Base-by-base conservation (phyloP, 1,284 basidiomycete genomes). In the Heterobasidion annosum region DNA sequence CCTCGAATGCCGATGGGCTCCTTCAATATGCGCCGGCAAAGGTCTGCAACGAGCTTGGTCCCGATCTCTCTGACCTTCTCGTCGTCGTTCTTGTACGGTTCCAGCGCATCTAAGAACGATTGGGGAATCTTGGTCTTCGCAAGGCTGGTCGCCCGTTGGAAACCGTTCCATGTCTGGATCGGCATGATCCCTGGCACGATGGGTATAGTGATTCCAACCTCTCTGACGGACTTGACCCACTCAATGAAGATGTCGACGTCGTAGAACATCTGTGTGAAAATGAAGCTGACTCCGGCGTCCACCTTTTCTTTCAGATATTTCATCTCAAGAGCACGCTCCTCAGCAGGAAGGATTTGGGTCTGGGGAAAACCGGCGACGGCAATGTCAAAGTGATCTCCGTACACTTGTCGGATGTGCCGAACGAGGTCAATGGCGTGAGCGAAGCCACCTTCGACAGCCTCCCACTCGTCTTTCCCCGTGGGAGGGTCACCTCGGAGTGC, bases 151-250 rank as follows among this genome's bases (percentile, higher is more conserved):
- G 95, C 93, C 54, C 93, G 91, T 69, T 88, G 80, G 73, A 98
- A 98, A 32, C 94, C 95, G 62, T 95, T 94, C 88, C 93, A 98
- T 40, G 93, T 98, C 71, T 99, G 96, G 60, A 99, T 95, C 5
- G 96, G 96, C 72, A 94, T 95, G 64, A 99, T 91, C 43, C 93
- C 93, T 19, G 97, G 97, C 6, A 99, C 85, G 66, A 99, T 94
- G 15, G 97, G 96, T 25, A 96, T 79, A 0, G 84, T 92, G 69
- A 99, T 97, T 8, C 96, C 93, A 7, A 86, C 88, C 9, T 75
- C 85, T 55, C 93, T 81, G 34, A 94, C 85, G 44, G 83, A 78
- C 62, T 83, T 85, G 57, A 93, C 91, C 93, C 93, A 96, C 42
- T 76, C 72, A 60, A 91, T 81, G 70, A 95, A 96, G 60, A 92